Evolutionary conservation across 768 basidiomycete genomes (phyloP), one percentile per base, ranked within the genome.

Genomic region (Lactarius pseudohatsudake): DNA sequence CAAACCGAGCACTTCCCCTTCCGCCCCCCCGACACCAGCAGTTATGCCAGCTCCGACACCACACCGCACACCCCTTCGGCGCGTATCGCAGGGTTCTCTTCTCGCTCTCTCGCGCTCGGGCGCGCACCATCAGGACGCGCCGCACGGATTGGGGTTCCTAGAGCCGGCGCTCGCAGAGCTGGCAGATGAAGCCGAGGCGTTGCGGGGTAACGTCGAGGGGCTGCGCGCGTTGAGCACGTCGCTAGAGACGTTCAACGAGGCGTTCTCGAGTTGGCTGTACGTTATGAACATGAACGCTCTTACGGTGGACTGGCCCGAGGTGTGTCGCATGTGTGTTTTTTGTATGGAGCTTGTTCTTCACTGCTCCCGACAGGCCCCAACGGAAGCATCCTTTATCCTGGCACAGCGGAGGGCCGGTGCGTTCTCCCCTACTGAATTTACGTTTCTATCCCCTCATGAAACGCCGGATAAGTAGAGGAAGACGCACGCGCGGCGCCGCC

Each of bases 281-380:
- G 86, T 89, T 28, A 88, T 96, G 86, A 90, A 92, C 74, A 96
- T 98, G 93, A 94, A 96, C 74, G 87, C 93, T 2, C 83, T 96
- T 64, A 94, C 94, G n/a, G 88, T 88, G 0, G 95, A 97, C 74
- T 97, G 94, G 94, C 86, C 85, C 0, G 90, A 95, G 82, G 93
- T 89, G 68, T 65, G 81, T 71, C 5, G 11, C 16, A 11, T 8
- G 1, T 32, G 32, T 40, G 38, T 20, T 9, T 8, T 26, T 8
- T 30, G 10, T 40, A 13, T 26, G 32, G 15, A 11, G 13, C 5
- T 32, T 63, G 7, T 59, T 20, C 15, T 7, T 34, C 26, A 10
- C 9, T 28, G 4, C 3, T 9, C 18, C 13, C 5, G 9, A 22
- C 50, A 75, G 70, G 76, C 76, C 9, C 69, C 67, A 5, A 69